Base-by-base conservation (phyloP, 2,329 filamentous ascomycete species). In the Fusarium pseudocircinatum region DNA sequence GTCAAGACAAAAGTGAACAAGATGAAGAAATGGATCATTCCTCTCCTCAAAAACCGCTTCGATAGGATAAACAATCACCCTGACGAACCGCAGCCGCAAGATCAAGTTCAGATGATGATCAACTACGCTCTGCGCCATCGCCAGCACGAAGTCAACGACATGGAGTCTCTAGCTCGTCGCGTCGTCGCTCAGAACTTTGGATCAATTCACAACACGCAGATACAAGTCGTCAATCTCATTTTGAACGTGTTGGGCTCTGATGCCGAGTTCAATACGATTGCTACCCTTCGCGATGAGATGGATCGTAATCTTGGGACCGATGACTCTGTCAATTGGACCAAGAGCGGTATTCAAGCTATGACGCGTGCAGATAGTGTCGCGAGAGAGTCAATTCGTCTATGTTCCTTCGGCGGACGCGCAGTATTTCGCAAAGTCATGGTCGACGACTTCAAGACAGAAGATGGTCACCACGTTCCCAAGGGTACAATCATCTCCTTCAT, bases 101-200 rank as follows among this genome's bases (percentile, higher is more conserved):
- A 86, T 43, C 79, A 81, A 24, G 52, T 85, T 6, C 84, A 85
- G 68, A 81, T 83, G 75, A 84, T 85, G 81, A 67, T 85, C 7
- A 78, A 79, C 9, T 84, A 78, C 52, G 85, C 81, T 3, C 62
- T 79, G n/a, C 79, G 79, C 26, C 77, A 85, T 49, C 79, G 84
- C 2, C 82, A 79, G 0, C 58, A 82, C 1, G 84, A 86, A 67
- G 76, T 82, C 4, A 68, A 78, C 14, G 74, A 78, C 46, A 56
- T 79, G 22, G 67, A 78, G 13, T 66, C 74, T 16, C 81, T 84
- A 57, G 76, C 77, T 2, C 75, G 74, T 18, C 82, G 82, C 15
- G 60, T 84, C 13, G 70, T 72, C 28, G 69, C 78, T 2, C 60
- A 78, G 15, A 84, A 83, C 72, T 82, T 84, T 66, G 83, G 77